Conservation (phyloP, 139 green algal genomes). For the Eudorina sp. region DNA sequence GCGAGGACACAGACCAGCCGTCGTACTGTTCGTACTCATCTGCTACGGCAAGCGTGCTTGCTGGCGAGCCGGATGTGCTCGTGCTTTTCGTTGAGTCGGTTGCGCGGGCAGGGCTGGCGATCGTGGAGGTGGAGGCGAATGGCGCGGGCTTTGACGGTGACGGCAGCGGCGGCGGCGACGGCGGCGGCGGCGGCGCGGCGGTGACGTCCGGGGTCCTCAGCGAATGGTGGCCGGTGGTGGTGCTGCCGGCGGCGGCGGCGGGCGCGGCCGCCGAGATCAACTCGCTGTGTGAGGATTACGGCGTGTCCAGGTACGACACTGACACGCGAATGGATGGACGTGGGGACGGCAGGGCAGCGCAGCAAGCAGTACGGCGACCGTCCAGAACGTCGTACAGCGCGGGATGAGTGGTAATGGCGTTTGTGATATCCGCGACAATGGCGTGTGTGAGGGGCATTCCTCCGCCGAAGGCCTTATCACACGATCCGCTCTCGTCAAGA, state of each 20-base stretch:
- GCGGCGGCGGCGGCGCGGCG: background rate
- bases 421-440: background rate
- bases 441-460: background rate
- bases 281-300: background rate
- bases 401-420: background rate
- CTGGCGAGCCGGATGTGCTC: background rate
- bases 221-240: slow-evolving; percentile 42
- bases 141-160: background rate
- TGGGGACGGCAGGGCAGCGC: too few species aligned
- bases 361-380: background rate
- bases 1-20: background rate
- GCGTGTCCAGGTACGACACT: background rate
- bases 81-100: slow-evolving; percentile 32
- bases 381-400: background rate
- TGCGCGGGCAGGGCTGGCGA: background rate
- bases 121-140: slow-evolving; percentile 28
- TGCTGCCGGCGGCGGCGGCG: background rate
- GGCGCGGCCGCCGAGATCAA: slow-evolving; percentile 39
- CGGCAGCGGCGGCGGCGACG: background rate
- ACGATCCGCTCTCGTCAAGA: too few species aligned
- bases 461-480: too few species aligned
- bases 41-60: background rate
- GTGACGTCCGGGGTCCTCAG: slow-evolving; percentile 4
- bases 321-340: too few species aligned
- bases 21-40: background rate